Evolutionary conservation across 768 basidiomycete genomes (phyloP).

Genomic region (Podaxis sp.): DNA sequence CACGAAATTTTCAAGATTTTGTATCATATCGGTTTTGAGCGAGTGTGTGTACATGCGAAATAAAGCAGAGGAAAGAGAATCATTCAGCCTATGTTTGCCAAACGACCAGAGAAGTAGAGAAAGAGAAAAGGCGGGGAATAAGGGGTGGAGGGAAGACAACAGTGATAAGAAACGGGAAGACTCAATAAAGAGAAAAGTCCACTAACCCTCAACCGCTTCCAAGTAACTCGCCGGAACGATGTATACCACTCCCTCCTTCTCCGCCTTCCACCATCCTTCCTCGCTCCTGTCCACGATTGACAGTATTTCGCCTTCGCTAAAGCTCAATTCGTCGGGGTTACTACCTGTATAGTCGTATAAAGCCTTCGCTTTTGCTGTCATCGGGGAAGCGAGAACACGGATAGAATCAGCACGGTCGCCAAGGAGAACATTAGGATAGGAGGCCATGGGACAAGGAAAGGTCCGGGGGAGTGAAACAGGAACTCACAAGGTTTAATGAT

Average conservation of each 20-base stretch:
- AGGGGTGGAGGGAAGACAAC: neutral
- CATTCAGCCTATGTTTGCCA: slow-evolving; percentile 74
- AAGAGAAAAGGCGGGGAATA: slow-evolving; percentile 9
- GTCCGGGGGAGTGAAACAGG: neutral
- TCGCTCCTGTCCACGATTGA: slow-evolving; percentile 82
- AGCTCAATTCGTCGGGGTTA: slow-evolving; percentile 81
- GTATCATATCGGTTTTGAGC: slow-evolving; percentile 27
- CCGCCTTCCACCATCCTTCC: slow-evolving; percentile 95
- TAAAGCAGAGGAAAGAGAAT: slow-evolving; percentile 48
- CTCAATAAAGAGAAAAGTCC: slow-evolving; percentile 43
- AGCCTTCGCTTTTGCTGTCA: slow-evolving; percentile 68
- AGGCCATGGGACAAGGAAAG: neutral
- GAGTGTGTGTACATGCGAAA: slow-evolving; percentile 43
- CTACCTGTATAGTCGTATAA: slow-evolving; percentile 73
- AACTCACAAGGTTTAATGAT: slow-evolving; percentile 64
- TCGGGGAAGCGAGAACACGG: slow-evolving; percentile 5
- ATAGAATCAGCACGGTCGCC: neutral
- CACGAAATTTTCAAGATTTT: slow-evolving; percentile 26
- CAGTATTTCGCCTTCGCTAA: slow-evolving; percentile 77
- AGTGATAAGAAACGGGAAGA: slow-evolving; percentile 45
- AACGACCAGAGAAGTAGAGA: slow-evolving; percentile 6
- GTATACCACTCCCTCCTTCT: slow-evolving; percentile 81
- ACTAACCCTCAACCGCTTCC: slow-evolving; percentile 91
- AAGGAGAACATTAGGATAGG: neutral
- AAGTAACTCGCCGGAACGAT: slow-evolving; percentile 93